Base-by-base conservation (phyloP, 805 yeast species). In the Jamesozyma spencerorum region DNA sequence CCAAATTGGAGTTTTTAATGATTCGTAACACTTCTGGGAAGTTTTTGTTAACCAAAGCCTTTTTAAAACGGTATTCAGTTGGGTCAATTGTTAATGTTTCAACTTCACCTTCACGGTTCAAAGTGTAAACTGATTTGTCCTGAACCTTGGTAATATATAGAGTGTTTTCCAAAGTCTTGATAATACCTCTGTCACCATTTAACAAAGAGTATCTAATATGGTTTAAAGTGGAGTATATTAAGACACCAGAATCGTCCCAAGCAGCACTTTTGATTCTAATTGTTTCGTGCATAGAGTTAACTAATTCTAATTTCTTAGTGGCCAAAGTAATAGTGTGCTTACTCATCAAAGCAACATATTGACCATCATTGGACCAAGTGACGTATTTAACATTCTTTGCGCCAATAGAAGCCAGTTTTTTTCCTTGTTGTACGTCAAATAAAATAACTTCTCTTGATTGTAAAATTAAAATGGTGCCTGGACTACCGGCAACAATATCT, bases 251-350 rank as follows among this genome's bases (percentile, higher is more conserved):
- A 52, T 87, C 96, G 62, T 92, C 97, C 97, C 97, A 92, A 15
- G 95, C 85, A 36, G 96, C 97, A 66, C 94, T 80, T 69, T 92
- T 92, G 56, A 92, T 86, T 62, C 98, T 74, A 51, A 92, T 92
- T 3, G 97, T 90, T 69, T 92, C 99, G 60, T 87, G 97, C 77
- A 87, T 74, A 2, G 94, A 78, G 40, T 90, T 79, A 31, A 87
- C 70, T 42, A 78, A 65, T 58, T 85, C 87, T 52, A 90, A 72
- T 48, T 77, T 81, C 60, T 79, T 81, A 53, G 77, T 79, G 22
- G 88, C 95, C 53, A 92, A 79, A 12, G 95, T 83, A 53, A 92
- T 84, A 17, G 92, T 83, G 64, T 92, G 99, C 62, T 90, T 92
- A 18, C 94, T 78, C 61, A 87, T 71, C 41, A 92, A 69, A 2